These are phyloP conservation scores for Mycena floridula DNA, from an alignment of 768 basidiomycete genomes.

Conservation along the genomic window DNA sequence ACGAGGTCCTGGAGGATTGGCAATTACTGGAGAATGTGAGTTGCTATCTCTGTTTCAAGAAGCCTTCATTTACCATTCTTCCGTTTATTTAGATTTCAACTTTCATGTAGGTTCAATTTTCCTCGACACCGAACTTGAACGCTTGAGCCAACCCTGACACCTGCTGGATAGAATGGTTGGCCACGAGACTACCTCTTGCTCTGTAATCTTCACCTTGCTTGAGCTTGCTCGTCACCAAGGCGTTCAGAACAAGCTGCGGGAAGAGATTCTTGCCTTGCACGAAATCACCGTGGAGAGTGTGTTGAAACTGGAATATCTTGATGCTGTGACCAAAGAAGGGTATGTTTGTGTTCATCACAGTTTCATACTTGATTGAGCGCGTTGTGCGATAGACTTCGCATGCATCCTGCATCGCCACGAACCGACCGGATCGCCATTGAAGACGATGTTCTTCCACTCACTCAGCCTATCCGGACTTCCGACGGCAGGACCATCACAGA, in stretches of 20 bases:
- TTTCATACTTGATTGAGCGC: not conserved
- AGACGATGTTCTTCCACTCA: too few relatives aligned
- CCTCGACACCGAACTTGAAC: not conserved
- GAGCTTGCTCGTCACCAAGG: constrained; percentile 31
- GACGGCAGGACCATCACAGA: constrained; percentile 19
- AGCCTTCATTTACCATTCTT: too few relatives aligned
- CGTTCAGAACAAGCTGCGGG: constrained; percentile 30
- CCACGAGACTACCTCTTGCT: constrained; percentile 35
- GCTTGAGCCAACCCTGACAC: too few relatives aligned
- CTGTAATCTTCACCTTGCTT: constrained; percentile 30
- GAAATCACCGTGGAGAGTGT: constrained; percentile 30
- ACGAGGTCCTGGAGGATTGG: too few relatives aligned
- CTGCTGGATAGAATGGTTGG: constrained; percentile 32
- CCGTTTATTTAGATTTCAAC: too few relatives aligned
- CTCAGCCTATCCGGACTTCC: constrained; percentile 22
- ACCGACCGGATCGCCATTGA: too few relatives aligned
- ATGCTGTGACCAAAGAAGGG: constrained; percentile 37
- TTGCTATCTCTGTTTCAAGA: too few relatives aligned
- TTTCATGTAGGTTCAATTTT: constrained; percentile 4
- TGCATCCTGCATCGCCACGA: too few relatives aligned
- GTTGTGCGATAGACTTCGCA: constrained; percentile 24
- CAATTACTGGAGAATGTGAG: too few relatives aligned
- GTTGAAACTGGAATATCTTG: constrained; percentile 31
- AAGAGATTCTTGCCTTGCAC: constrained; percentile 27
- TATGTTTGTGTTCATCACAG: constrained; percentile 8